Percentiles rank a stretch among this genome's conserved stretches.
Conservation (phyloP, 306 rosid genomes). For the Prunus kanzakura region DNA sequence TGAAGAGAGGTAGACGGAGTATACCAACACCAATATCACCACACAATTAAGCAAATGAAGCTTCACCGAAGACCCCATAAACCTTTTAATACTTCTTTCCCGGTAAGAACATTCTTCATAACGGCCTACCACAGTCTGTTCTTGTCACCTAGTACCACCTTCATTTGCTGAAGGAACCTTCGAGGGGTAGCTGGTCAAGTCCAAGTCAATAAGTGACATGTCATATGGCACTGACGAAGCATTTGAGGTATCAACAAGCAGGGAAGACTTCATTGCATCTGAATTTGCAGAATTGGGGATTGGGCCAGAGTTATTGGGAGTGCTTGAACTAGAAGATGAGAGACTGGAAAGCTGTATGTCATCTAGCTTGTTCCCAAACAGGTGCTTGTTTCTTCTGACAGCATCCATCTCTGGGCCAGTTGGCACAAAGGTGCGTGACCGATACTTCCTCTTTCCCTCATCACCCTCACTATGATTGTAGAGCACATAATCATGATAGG, state of each 20-base stretch:
- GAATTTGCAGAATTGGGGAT: constrained; percentile 33
- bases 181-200: constrained; percentile 66
- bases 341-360: constrained; percentile 80
- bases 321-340: constrained; percentile 57
- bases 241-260: constrained; percentile 72
- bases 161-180: constrained; percentile 74
- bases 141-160: constrained; percentile 39
- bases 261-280: constrained; percentile 61
- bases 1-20: constrained; percentile 16
- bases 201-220: constrained; percentile 83
- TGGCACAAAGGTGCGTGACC: constrained; percentile 97
- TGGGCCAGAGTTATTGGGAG: constrained; percentile 39
- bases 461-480: constrained; percentile 90
- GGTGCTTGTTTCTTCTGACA: constrained; percentile 65
- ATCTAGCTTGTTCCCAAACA: constrained; percentile 70
- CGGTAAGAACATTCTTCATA: constrained; percentile 23
- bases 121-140: constrained; percentile 19
- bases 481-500: constrained; percentile 96
- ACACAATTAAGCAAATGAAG: constrained; percentile 13
- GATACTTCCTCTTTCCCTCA: constrained; percentile 79
- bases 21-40: constrained; percentile 27
- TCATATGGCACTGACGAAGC: constrained; percentile 57
- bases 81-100: constrained; percentile 19
- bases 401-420: constrained; percentile 96
- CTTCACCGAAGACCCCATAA: constrained; percentile 26